Conservation (phyloP, 1,139 yeast genomes). For the Debaryomyces coudertii region DNA sequence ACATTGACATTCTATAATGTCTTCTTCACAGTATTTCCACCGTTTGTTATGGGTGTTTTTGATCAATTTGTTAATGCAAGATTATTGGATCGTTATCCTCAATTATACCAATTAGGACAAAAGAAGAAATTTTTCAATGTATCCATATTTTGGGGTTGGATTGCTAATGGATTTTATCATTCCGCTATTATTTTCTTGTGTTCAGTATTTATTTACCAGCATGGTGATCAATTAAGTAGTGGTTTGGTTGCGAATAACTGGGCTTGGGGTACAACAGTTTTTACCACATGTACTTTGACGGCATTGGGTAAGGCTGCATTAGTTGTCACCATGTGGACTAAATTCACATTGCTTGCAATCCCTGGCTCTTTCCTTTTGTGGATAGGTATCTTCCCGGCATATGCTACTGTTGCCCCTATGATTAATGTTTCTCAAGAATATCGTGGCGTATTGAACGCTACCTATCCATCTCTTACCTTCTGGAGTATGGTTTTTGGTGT, state of each 20-base stretch:
- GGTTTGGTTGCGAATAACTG: constrained; percentile 89
- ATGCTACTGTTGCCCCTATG: constrained; percentile 82
- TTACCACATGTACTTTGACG: constrained; percentile 84
- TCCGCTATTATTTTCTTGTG: constrained; percentile 84
- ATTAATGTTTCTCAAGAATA: constrained; percentile 84
- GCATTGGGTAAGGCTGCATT: constrained; percentile 95
- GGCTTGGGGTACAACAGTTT: constrained; percentile 93
- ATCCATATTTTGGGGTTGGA: constrained; percentile 96
- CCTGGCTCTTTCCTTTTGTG: constrained; percentile 91
- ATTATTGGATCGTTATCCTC: constrained; percentile 88
- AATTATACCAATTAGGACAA: constrained; percentile 88
- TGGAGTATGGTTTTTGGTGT: constrained; percentile 85
- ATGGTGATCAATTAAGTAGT: constrained; percentile 64
- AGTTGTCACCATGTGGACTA: constrained; percentile 92
- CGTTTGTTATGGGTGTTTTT: constrained; percentile 93
- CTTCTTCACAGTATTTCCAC: constrained; percentile 93
- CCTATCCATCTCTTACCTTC: constrained; percentile 77
- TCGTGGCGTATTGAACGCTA: constrained; percentile 72
- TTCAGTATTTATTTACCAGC: constrained; percentile 65
- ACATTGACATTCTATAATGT: constrained; percentile 94
- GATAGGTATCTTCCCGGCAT: constrained; percentile 85
- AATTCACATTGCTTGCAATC: constrained; percentile 85
- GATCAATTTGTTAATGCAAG: constrained; percentile 96
- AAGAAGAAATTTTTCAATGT: constrained; percentile 87
- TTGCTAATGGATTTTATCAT: constrained; percentile 91